Percentiles rank a stretch among this genome's conserved stretches.
Conservation (phyloP, 2,329 filamentous ascomycete genomes). For the Claviceps purpurea region DNA sequence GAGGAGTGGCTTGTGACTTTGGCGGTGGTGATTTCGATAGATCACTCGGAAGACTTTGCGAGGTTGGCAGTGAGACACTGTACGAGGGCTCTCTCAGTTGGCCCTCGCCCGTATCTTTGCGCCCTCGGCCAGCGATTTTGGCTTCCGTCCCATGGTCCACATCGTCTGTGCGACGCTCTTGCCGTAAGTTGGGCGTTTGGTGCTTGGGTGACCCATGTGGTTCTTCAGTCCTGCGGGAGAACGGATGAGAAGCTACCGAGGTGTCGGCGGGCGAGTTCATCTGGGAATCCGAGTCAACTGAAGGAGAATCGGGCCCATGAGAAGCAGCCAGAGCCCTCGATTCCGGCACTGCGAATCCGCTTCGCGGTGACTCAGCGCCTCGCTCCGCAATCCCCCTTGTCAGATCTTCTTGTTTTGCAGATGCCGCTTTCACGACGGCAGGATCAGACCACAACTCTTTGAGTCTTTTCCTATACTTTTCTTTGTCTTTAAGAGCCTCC, state of each 20-base stretch:
- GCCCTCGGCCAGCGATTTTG: slow-evolving; percentile 28
- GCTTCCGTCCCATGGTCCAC: slow-evolving; percentile 44
- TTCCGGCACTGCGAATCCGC: slow-evolving; percentile 11
- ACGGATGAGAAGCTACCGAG: slow-evolving; percentile 47
- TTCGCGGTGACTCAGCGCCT: slow-evolving; percentile 10
- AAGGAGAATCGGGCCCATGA: slow-evolving; percentile 2
- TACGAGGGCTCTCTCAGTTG: slow-evolving; percentile 34
- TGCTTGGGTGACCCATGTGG: slow-evolving; percentile 30
- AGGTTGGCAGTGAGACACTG: slow-evolving; percentile 39
- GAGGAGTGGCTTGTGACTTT: slow-evolving; percentile 28
- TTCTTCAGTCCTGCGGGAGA: slow-evolving; percentile 47
- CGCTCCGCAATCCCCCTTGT: slow-evolving; percentile 3
- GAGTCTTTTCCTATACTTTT: slow-evolving; percentile 79
- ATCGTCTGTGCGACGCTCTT: slow-evolving; percentile 44
- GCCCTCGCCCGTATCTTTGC: slow-evolving; percentile 31
- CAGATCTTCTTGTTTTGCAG: slow-evolving; percentile 8
- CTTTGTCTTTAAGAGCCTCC: slow-evolving; percentile 82
- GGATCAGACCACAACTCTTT: slow-evolving; percentile 53
- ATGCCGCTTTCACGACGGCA: slow-evolving; percentile 18
- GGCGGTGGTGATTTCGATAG: slow-evolving; percentile 41
- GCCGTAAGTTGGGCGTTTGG: slow-evolving; percentile 42
- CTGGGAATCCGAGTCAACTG: slow-evolving; percentile 31
- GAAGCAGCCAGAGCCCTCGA: slow-evolving; percentile 4
- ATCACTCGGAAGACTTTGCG: slow-evolving; percentile 38
- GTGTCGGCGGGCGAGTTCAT: slow-evolving; percentile 47